Conservation (phyloP, 805 yeast genomes). For the Saccharomyces jurei region DNA sequence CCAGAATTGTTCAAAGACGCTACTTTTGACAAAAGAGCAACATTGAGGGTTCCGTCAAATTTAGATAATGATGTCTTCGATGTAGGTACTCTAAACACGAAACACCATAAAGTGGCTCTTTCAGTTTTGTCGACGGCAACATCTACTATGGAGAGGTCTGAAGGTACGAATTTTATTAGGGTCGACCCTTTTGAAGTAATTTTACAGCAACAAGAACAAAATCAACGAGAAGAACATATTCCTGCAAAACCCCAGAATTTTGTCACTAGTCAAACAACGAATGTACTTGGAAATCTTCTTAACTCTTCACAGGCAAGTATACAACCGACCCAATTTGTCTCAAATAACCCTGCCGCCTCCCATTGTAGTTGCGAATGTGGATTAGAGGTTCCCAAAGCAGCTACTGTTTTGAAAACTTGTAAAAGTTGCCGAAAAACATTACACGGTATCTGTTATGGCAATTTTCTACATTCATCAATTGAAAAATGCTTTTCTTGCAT, state of each 20-base stretch:
- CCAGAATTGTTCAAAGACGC: constrained; percentile 43
- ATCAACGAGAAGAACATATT: neutral
- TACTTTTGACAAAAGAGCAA: constrained; percentile 29
- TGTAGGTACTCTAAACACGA: constrained; percentile 30
- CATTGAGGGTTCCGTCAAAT: constrained; percentile 24
- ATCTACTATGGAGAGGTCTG: constrained; percentile 5
- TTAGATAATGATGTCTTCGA: constrained; percentile 13
- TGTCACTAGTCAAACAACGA: constrained; percentile 30
- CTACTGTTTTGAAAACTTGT: constrained; percentile 20
- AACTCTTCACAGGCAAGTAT: constrained; percentile 19
- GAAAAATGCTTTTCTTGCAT: constrained; percentile 26
- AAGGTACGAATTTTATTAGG: constrained; percentile 2
- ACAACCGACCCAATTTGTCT: constrained; percentile 27
- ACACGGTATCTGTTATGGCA: constrained; percentile 34
- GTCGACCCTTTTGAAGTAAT: constrained; percentile 24
- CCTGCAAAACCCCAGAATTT: neutral
- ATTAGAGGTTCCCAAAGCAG: constrained; percentile 10
- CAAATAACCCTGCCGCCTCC: neutral
- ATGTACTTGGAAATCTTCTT: constrained; percentile 23
- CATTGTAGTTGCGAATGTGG: constrained; percentile 27
- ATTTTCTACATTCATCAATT: constrained; percentile 7
- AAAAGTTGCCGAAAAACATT: constrained; percentile 25
- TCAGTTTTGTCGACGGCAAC: constrained; percentile 25
- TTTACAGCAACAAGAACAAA: neutral
- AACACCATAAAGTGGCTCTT: constrained; percentile 26